Base-by-base conservation (phyloP, 1,284 basidiomycete species). In the Trametes hirsuta region DNA sequence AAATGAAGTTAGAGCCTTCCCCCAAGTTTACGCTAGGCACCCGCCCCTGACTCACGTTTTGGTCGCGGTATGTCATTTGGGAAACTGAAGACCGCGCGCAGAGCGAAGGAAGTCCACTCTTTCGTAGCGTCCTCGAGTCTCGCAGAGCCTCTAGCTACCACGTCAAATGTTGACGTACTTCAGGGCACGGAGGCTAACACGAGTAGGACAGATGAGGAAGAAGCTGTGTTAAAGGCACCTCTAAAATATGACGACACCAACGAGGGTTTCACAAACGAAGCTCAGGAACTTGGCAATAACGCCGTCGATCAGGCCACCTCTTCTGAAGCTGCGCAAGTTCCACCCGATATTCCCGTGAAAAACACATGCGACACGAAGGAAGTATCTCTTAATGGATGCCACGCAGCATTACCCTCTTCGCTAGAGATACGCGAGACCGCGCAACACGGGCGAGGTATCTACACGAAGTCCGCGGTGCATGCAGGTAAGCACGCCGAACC, bases 401-500 rank as follows among this genome's bases (percentile, higher is more conserved):
- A 73, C 35, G 48, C 52, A 4, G 40, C 55, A 6, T 34, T 75
- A n/a, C 71, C 74, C 3, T 21, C 64, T 14, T 66, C 63, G 0
- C 51, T 72, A 4, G 69, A 71, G 14, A 57, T 72, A 30, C 66
- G 63, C 24, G 61, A 58, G 18, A 58, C 62, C 30, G 34, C 45
- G 1, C 61, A 59, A 24, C 53, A 59, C 9, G 75, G 75, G 11
- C 66, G 75, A 6, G 72, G 74, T 1, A 47, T 76, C 22, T 76
- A 69, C 58, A 58, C 79, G 2, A 80, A 71, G 50, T 56, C 68
- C 35, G 46, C 51, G 4, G 58, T 76, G 12, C 74, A 71, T 59
- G 69, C 76, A 56, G 84, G 84, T 84, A 53, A 14, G 72, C 66
- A 12, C 35, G 12, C 10, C 30, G 37, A 30, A 44, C 35, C 10